Evolutionary conservation across 1,284 basidiomycete species (phyloP).

Genomic region (Wallemia ichthyophaga): DNA sequence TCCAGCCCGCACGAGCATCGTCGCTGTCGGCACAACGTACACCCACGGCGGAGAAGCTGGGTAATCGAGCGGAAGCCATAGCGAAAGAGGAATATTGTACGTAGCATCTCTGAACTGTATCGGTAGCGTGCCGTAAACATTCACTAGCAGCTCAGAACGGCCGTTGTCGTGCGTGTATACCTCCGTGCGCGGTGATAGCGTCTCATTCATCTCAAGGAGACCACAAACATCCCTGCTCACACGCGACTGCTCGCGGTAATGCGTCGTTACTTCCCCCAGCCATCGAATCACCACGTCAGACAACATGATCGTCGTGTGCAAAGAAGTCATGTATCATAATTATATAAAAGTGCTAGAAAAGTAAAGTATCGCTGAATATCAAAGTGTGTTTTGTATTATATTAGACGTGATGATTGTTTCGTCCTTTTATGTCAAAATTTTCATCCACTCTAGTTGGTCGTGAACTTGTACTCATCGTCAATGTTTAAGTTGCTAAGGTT

Average conservation of each 20-base stretch:
- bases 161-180: conserved; percentile 51
- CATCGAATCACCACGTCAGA: neutral
- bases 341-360: neutral
- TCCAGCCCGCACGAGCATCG: conserved; percentile 61
- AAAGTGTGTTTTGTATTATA: too few species aligned
- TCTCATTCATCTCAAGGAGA: neutral
- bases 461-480: neutral
- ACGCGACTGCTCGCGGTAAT: neutral
- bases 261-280: neutral
- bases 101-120: conserved; percentile 42
- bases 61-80: conserved; percentile 64
- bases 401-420: too few species aligned
- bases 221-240: neutral
- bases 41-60: conserved; percentile 50
- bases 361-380: too few species aligned
- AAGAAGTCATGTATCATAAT: neutral
- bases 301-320: neutral
- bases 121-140: conserved; percentile 65
- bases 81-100: conserved; percentile 76
- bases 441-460: too few species aligned
- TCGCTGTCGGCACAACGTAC: conserved; percentile 80
- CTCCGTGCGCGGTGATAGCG: neutral
- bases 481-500: conserved; percentile 8
- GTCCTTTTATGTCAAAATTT: too few species aligned
- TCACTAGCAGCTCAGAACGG: conserved; percentile 62